Percentiles rank a stretch among this genome's conserved stretches.
Conservation (phyloP, 2,329 filamentous ascomycete species). For the Aureobasidium mangrovei region DNA sequence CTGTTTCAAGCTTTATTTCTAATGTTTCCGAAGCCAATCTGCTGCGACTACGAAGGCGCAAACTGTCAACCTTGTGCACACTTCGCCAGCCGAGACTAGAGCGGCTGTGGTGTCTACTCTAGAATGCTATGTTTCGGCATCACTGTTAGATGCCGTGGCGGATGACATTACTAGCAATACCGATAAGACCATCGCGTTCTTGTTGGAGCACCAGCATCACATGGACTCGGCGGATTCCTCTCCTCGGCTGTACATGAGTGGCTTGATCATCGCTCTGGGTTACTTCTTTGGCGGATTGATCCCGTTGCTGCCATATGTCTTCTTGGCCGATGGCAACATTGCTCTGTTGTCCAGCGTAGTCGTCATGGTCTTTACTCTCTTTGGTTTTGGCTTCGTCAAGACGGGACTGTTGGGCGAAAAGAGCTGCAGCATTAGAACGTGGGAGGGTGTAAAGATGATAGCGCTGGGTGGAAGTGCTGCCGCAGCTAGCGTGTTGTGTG, state of each 20-base stretch:
- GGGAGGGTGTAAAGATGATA: slow-evolving; percentile 52
- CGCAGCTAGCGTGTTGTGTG: slow-evolving; percentile 50
- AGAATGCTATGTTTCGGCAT: slow-evolving; percentile 1
- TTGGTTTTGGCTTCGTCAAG: slow-evolving; percentile 58
- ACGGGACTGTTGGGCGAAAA: slow-evolving; percentile 43
- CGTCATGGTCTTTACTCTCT: slow-evolving; percentile 52
- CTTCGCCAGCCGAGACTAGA: slow-evolving; percentile 1
- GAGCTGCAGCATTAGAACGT: slow-evolving; percentile 16
- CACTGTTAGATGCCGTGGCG: background rate
- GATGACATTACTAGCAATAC: background rate
- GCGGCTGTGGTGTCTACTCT: background rate
- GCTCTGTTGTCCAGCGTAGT: slow-evolving; percentile 51
- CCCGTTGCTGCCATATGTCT: slow-evolving; percentile 63
- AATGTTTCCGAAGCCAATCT: slow-evolving; percentile 23
- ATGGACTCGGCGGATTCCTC: slow-evolving; percentile 34
- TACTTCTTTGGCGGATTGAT: slow-evolving; percentile 64
- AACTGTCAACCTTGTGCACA: slow-evolving; percentile 22
- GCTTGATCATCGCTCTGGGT: slow-evolving; percentile 56
- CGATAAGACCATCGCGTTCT: slow-evolving; percentile 3
- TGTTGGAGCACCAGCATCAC: slow-evolving; percentile 34
- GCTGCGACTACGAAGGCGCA: slow-evolving; percentile 39
- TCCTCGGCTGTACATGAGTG: slow-evolving; percentile 42
- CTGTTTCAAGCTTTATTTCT: background rate
- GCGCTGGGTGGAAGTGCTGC: slow-evolving; percentile 57
- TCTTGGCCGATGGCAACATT: slow-evolving; percentile 36